A percentile compares a stretch with the other conserved stretches of the same genome.
Evolutionary conservation across 1,284 basidiomycete genomes (phyloP).

Genomic region (Phylloboletellus chloephorus): DNA sequence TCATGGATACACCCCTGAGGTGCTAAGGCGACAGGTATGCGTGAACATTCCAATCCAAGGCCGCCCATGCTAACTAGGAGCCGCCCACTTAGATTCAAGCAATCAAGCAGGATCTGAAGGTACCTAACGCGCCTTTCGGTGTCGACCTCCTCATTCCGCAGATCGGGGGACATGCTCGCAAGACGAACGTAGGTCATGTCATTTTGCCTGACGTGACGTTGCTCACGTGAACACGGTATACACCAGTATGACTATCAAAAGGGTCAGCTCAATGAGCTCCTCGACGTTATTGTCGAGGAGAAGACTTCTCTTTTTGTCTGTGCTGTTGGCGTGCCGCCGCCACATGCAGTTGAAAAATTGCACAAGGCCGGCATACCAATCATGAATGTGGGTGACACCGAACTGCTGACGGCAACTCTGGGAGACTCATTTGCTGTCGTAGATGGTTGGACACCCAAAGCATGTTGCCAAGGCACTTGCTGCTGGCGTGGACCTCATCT

Average conservation of each 20-base stretch:
- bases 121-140: constrained; percentile 77
- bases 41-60: background rate
- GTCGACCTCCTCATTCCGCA: constrained; percentile 84
- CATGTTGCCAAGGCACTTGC: constrained; percentile 78
- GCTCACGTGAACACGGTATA: constrained; percentile 4
- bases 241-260: constrained; percentile 73
- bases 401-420: background rate
- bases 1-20: constrained; percentile 73
- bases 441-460: constrained; percentile 89
- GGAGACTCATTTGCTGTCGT: background rate
- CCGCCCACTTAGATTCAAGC: constrained; percentile 53
- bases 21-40: constrained; percentile 61
- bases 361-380: constrained; percentile 77
- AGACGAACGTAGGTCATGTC: constrained; percentile 65
- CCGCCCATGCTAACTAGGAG: constrained; percentile 1
- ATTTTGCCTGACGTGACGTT: background rate
- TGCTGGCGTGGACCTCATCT: constrained; percentile 82
- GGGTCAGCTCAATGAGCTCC: constrained; percentile 71
- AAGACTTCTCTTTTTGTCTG: constrained; percentile 80
- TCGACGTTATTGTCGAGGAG: constrained; percentile 86
- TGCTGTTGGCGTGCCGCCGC: constrained; percentile 80
- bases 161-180: constrained; percentile 74
- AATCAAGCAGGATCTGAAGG: constrained; percentile 63
- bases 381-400: constrained; percentile 59
- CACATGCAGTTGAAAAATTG: constrained; percentile 68